Base-by-base conservation (phyloP, 768 basidiomycete genomes). In the Russula abietina region DNA sequence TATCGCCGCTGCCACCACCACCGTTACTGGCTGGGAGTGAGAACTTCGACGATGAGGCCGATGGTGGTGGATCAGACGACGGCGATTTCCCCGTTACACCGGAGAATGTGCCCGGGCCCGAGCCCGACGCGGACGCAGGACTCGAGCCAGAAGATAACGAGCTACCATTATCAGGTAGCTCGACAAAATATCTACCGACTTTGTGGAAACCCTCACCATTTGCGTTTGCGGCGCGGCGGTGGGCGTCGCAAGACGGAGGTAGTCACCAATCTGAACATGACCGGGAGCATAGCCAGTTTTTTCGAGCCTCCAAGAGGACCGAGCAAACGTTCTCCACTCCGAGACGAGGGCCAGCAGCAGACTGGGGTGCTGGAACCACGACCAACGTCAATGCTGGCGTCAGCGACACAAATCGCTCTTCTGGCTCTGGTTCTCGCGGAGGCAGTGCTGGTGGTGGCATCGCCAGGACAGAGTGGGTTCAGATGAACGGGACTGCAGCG, bases 21-120 rank as follows among this genome's bases (percentile, higher is more conserved):
- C 14, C 46, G n/a, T 26, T 54, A 17, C 26, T 64, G 11, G 38
- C 12, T 2, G 63, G 56, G 12, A 41, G 41, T 14, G 62, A 55
- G 17, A 46, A 60, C 24, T 8, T 54, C 6, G 58, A 51, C 4
- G 52, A 59, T 17, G 51, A 53, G 16, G 50, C 57, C 57, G 43
- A 64, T 60, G 33, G 66, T 62, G 55, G 58, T n/a, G 59, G 50
- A 11, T 59, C 68, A 19, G 67, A 68, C 22, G 70, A 71, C 19
- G 63, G 65, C 26, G 66, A 69, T 55, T 46, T 62, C 55, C 69
- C 71, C 28, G 65, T 64, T 17, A 69, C 71, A 7, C 65, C 65
- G 12, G 65, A 66, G 30, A 65, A 65, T 33, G 33, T 64, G 14
- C 53, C 62, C 16, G 62, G 19, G 38, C 56, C 14, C 2, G 62